Conservation (phyloP, 2,329 filamentous ascomycete genomes). For the Plectosphaerella sp. region DNA sequence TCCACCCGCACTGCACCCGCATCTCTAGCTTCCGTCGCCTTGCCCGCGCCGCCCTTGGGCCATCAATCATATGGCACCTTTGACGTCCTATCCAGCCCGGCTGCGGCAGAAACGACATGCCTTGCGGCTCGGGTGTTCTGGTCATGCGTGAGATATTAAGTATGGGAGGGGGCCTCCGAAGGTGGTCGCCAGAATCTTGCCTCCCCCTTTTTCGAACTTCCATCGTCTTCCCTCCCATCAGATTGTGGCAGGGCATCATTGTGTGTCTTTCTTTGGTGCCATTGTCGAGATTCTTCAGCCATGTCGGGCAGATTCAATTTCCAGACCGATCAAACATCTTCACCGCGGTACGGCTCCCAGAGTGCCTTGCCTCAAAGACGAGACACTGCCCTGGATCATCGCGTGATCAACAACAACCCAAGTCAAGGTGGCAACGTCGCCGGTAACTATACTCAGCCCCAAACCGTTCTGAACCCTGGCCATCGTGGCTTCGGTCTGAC, state of each 20-base stretch:
- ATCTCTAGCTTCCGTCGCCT: neutral
- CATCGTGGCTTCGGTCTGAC: neutral
- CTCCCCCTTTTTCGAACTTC: neutral
- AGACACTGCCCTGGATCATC: neutral
- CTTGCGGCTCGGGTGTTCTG: neutral
- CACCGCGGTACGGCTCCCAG: neutral
- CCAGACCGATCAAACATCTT: neutral
- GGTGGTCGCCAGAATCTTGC: neutral
- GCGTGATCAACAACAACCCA: neutral
- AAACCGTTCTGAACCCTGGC: neutral
- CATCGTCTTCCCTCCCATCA: neutral
- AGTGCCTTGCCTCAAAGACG: neutral
- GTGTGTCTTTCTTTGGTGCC: neutral
- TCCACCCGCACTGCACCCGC: no score
- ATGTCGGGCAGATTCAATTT: neutral
- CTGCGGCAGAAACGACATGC: no score
- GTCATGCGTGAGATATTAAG: neutral
- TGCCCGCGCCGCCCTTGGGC: neutral
- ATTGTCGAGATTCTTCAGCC: neutral
- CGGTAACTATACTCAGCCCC: neutral
- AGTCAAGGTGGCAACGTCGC: neutral
- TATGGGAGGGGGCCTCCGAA: no score
- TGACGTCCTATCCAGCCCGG: neutral
- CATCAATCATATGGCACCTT: neutral
- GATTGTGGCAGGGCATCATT: neutral